Evolutionary conservation across 2,329 filamentous ascomycete genomes (phyloP).

Genomic region (Paraphaeosphaeria minitans): DNA sequence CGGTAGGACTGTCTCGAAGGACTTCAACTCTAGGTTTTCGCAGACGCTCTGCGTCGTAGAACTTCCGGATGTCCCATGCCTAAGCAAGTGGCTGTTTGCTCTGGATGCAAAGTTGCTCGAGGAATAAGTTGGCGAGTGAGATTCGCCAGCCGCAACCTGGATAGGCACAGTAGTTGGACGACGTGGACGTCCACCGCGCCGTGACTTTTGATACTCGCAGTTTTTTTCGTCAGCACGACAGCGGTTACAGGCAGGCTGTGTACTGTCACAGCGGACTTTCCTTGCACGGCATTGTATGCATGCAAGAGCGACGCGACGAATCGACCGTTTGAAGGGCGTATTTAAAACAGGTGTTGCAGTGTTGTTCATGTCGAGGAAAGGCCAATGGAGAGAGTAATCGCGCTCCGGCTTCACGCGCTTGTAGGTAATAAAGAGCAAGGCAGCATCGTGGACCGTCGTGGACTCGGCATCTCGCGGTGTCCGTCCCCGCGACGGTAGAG

Average conservation of each 20-base stretch:
- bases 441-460: neutral
- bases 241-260: constrained; percentile 18
- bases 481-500: neutral
- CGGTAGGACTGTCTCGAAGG: neutral
- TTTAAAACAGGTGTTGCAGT: neutral
- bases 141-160: constrained; percentile 1
- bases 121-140: constrained; percentile 10
- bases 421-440: neutral
- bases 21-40: constrained; percentile 14
- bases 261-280: constrained; percentile 26
- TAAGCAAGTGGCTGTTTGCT: constrained; percentile 10
- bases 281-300: constrained; percentile 28
- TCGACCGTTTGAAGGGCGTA: constrained; percentile 6
- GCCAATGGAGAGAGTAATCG: neutral
- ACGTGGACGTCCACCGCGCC: constrained; percentile 22
- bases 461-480: constrained; percentile 12
- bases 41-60: constrained; percentile 18
- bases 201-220: constrained; percentile 28
- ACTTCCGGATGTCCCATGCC: constrained; percentile 11
- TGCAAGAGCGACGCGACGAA: constrained; percentile 25
- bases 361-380: neutral
- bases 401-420: neutral
- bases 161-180: constrained; percentile 11
- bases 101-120: constrained; percentile 1
- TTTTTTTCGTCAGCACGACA: constrained; percentile 21